These are phyloP conservation scores for Lupinus albus DNA, from an alignment of 306 rosid genomes.

Conservation along the genomic window DNA sequence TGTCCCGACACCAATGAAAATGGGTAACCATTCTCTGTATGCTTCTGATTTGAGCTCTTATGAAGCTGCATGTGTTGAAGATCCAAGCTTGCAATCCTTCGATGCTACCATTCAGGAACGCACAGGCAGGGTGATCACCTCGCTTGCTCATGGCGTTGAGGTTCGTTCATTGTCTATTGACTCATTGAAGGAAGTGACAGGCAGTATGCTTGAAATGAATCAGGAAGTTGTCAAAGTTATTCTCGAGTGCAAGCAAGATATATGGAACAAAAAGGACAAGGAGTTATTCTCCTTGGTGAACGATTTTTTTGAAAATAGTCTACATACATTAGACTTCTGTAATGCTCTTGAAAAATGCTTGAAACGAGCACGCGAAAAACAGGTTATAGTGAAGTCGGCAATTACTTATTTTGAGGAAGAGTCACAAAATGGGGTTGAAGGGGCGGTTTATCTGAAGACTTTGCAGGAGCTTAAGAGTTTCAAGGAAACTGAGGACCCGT, in stretches of 20 bases:
- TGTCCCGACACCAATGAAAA: constrained; percentile 48
- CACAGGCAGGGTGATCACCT: constrained; percentile 66
- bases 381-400: constrained; percentile 64
- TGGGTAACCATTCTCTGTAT: constrained; percentile 49
- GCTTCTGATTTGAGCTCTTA: constrained; percentile 69
- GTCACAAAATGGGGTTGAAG: constrained; percentile 53
- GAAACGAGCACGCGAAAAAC: constrained; percentile 56
- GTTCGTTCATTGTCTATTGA: constrained; percentile 66
- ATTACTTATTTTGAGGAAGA: constrained; percentile 63
- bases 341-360: constrained; percentile 69
- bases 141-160: constrained; percentile 63
- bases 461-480: constrained; percentile 65
- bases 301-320: constrained; percentile 72
- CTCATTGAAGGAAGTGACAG: constrained; percentile 71
- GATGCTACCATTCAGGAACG: constrained; percentile 68
- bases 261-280: constrained; percentile 62
- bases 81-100: constrained; percentile 66
- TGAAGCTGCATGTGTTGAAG: constrained; percentile 68
- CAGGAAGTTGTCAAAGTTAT: constrained; percentile 71
- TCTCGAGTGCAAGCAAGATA: constrained; percentile 68
- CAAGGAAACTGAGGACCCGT: constrained; percentile 76
- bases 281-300: constrained; percentile 61
- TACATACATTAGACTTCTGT: constrained; percentile 68
- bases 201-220: constrained; percentile 71
- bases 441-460: constrained; percentile 59